Percentiles rank a stretch among this genome's conserved stretches.
Evolutionary conservation across 2,329 filamentous ascomycete genomes (phyloP).

Genomic region (Fusarium chlamydosporum): DNA sequence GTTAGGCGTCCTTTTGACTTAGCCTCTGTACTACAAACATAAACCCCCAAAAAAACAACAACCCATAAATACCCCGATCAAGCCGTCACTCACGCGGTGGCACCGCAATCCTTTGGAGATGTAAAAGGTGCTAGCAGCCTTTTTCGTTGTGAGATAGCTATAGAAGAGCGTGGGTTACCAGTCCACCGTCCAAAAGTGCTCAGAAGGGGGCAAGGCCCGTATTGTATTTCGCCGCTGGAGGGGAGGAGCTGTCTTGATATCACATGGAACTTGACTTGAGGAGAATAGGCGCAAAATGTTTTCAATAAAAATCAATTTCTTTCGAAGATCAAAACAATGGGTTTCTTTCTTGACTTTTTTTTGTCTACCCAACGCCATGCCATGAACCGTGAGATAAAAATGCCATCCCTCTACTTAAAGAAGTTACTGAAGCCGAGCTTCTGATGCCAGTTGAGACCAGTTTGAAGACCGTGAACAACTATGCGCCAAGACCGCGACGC

Average conservation of each 20-base stretch:
- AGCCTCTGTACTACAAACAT: constrained; percentile 13
- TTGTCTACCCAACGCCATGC: constrained; percentile 51
- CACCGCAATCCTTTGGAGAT: constrained; percentile 17
- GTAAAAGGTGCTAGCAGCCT: constrained; percentile 11
- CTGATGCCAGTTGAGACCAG: background rate
- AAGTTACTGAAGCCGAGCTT: constrained; percentile 18
- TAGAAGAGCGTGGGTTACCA: constrained; percentile 17
- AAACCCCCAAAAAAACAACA: constrained; percentile 12
- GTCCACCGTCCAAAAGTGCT: constrained; percentile 15
- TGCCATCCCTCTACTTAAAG: constrained; percentile 21
- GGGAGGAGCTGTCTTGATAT: constrained; percentile 42
- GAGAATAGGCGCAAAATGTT: constrained; percentile 51
- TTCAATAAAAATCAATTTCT: constrained; percentile 43
- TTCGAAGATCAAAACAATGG: constrained; percentile 37
- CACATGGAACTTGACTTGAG: constrained; percentile 46
- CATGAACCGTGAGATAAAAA: constrained; percentile 39
- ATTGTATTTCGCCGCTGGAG: constrained; percentile 40
- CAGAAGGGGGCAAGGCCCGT: constrained; percentile 19
- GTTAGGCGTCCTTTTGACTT: constrained; percentile 40
- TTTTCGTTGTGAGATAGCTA: constrained; percentile 14
- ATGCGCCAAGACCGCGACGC: constrained; percentile 68
- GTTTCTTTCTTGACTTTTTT: constrained; percentile 46
- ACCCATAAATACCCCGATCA: constrained; percentile 22
- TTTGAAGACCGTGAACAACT: constrained; percentile 31
- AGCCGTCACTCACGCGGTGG: constrained; percentile 13